phyloP scores from a whole-genome alignment of 257 asterid genomes.

The Ligustrum vulgare region DNA sequence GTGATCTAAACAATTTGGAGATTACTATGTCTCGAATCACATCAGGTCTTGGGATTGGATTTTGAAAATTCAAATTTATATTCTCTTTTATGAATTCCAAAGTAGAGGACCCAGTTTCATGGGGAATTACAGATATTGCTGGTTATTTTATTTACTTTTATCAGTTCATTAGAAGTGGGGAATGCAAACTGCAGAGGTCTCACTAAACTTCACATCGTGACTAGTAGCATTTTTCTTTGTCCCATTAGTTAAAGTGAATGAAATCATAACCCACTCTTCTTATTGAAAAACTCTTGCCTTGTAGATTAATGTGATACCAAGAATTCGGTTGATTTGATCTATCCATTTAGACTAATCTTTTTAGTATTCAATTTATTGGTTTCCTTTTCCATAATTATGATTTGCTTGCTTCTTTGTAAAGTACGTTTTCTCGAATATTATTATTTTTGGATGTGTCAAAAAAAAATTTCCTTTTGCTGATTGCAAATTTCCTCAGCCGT shows the following conservation, averaged over 20 bases:
- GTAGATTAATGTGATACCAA: not conserved
- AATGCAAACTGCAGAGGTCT: too few relatives aligned
- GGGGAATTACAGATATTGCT: not conserved
- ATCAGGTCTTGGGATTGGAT: not conserved
- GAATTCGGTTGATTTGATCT: not conserved
- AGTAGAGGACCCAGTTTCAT: not conserved
- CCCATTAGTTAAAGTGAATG: not conserved
- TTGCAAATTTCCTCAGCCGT: constrained; percentile 36
- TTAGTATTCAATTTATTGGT: constrained; percentile 10
- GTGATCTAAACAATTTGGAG: not conserved
- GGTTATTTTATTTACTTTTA: not conserved
- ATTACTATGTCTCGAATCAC: not conserved
- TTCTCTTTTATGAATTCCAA: not conserved
- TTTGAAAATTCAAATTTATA: not conserved
- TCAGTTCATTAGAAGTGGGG: too few relatives aligned
- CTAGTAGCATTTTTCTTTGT: not conserved
- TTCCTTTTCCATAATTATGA: constrained; percentile 5
- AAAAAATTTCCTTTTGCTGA: constrained; percentile 16
- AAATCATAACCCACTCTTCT: not conserved
- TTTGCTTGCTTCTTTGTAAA: not conserved
- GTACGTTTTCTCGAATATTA: not conserved
- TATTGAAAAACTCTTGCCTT: not conserved
- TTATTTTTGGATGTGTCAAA: constrained; percentile 1
- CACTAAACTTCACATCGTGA: not conserved
- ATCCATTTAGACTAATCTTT: not conserved